These are phyloP conservation scores for Rhinocladiella similis DNA, from an alignment of 2,329 filamentous ascomycete genomes.

Conservation along the genomic window DNA sequence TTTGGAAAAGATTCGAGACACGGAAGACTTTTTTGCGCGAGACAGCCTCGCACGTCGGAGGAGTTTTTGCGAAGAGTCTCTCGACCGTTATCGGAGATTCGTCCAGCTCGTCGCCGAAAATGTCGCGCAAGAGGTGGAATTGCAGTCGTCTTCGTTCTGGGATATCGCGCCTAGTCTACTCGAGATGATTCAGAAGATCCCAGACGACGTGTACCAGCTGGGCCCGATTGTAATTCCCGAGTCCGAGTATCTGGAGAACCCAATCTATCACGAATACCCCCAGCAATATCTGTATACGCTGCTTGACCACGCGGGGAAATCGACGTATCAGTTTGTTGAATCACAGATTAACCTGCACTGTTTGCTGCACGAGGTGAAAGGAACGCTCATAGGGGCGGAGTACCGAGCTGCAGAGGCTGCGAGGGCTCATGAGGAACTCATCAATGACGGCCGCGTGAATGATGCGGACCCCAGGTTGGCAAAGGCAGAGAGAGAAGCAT, in stretches of 20 bases:
- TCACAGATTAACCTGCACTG: constrained; percentile 89
- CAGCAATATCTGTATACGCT: constrained; percentile 88
- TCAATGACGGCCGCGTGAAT: constrained; percentile 8
- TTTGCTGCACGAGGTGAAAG: constrained; percentile 85
- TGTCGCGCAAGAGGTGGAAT: constrained; percentile 82
- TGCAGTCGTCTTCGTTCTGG: constrained; percentile 94
- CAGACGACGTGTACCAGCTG: constrained; percentile 31
- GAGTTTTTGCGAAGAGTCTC: constrained; percentile 68
- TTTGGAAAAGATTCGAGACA: constrained; percentile 75
- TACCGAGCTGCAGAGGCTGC: constrained; percentile 68
- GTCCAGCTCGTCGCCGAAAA: constrained; percentile 78
- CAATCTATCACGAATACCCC: constrained; percentile 75
- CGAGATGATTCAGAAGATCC: constrained; percentile 68
- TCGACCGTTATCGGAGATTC: constrained; percentile 74
- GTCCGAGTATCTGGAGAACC: constrained; percentile 82
- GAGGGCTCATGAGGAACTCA: constrained; percentile 44
- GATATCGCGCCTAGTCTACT: constrained; percentile 87
- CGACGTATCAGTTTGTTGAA: constrained; percentile 95
- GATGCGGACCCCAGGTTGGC: constrained; percentile 41
- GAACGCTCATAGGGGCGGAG: constrained; percentile 70
- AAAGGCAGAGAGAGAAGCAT: constrained; percentile 64
- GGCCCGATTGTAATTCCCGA: constrained; percentile 70
- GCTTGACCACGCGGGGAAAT: constrained; percentile 84
- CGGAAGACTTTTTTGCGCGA: constrained; percentile 76
- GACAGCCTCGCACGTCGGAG: constrained; percentile 73